Conservation (phyloP, 1,284 basidiomycete species). For the Sporisorium scitamineum region DNA sequence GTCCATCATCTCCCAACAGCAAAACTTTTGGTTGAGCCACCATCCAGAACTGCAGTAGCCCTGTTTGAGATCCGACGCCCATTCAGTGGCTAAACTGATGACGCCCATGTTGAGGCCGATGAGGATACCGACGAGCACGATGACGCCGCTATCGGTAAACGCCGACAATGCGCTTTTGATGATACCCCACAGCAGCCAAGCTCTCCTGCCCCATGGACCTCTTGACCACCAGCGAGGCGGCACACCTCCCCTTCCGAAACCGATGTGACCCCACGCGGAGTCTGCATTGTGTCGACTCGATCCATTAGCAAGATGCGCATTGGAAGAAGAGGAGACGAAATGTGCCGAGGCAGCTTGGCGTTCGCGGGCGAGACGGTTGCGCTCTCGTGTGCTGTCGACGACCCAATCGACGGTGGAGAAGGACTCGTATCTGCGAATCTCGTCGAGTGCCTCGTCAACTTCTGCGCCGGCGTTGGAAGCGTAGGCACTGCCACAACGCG, state of each 20-base stretch:
- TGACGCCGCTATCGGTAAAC: constrained; percentile 63
- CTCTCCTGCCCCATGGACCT: constrained; percentile 39
- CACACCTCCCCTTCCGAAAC: constrained; percentile 38
- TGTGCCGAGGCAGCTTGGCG: constrained; percentile 48
- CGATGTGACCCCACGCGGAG: constrained; percentile 37
- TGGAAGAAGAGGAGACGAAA: constrained; percentile 41
- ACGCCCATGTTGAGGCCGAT: constrained; percentile 94
- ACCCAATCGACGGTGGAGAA: constrained; percentile 68
- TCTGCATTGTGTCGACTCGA: constrained; percentile 32
- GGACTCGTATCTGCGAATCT: constrained; percentile 61
- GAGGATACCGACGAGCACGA: constrained; percentile 75
- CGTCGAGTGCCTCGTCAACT: constrained; percentile 63
- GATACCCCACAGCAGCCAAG: constrained; percentile 55
- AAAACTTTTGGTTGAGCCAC: constrained; percentile 99
- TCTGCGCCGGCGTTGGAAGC: constrained; percentile 23
- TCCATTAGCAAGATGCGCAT: constrained; percentile 52
- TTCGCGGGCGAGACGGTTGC: constrained; percentile 59
- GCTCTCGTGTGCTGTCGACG: constrained; percentile 65
- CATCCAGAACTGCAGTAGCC: constrained; percentile 96
- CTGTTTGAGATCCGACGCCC: constrained; percentile 97
- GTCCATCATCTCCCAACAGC: constrained; percentile 83
- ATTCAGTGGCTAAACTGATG: constrained; percentile 95
- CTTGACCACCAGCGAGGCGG: constrained; percentile 55
- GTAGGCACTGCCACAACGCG: constrained; percentile 20
- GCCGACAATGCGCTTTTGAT: constrained; percentile 49